A percentile compares a stretch with the other conserved stretches of the same genome.
Evolutionary conservation across 2,329 filamentous ascomycete species (phyloP).

Genomic region (Colletotrichum horii): DNA sequence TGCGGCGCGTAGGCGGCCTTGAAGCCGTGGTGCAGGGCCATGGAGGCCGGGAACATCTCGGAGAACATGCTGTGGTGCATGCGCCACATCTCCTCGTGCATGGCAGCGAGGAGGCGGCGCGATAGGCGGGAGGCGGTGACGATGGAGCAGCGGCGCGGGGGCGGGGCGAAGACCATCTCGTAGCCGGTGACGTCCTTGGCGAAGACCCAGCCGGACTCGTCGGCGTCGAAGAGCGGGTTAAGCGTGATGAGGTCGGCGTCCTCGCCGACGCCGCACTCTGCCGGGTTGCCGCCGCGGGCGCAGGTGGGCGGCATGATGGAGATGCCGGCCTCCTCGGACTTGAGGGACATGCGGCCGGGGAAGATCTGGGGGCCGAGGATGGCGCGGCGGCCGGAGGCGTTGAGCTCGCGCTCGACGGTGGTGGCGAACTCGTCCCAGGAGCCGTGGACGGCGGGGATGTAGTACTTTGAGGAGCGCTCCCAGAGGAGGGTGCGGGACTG

Average conservation of each 20-base stretch:
- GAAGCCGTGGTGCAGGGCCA: slow-evolving; percentile 76
- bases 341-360: slow-evolving; percentile 49
- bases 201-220: slow-evolving; percentile 76
- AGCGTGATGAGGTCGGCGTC: slow-evolving; percentile 79
- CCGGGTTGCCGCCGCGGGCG: slow-evolving; percentile 53
- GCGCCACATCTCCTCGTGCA: slow-evolving; percentile 76
- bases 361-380: slow-evolving; percentile 73
- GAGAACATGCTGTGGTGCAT: slow-evolving; percentile 76
- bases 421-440: slow-evolving; percentile 74
- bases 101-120: slow-evolving; percentile 68
- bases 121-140: slow-evolving; percentile 74
- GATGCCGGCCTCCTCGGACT: slow-evolving; percentile 56
- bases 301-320: slow-evolving; percentile 61
- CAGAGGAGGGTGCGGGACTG: slow-evolving; percentile 77
- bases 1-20: slow-evolving; percentile 85
- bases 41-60: slow-evolving; percentile 78
- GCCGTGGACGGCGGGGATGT: slow-evolving; percentile 73
- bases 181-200: slow-evolving; percentile 75
- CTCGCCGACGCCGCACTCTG: slow-evolving; percentile 70
- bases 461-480: slow-evolving; percentile 80
- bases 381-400: slow-evolving; percentile 53
- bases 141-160: slow-evolving; percentile 73
- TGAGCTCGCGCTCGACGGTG: slow-evolving; percentile 67
- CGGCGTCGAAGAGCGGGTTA: slow-evolving; percentile 77
- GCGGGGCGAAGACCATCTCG: slow-evolving; percentile 53